Evolutionary conservation across 176 grass and related monocot genomes (phyloP), one percentile per base, ranked within the genome.

Genomic region (Carex kokanica): DNA sequence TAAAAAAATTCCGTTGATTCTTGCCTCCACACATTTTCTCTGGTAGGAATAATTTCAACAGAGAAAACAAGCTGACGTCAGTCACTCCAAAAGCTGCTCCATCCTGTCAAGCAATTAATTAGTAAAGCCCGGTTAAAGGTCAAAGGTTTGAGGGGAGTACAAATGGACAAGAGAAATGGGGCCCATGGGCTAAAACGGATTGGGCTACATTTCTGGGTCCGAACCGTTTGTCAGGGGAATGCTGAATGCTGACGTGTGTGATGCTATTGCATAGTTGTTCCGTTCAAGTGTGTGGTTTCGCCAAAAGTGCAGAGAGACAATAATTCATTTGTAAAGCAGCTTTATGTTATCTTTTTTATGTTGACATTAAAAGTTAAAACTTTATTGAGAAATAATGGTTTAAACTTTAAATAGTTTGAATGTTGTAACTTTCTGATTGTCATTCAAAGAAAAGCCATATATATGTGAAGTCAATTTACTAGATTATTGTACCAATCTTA

Each of bases 61-160:
- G 47, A 54, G 47, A 75, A 54, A 40, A 49, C 10, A 49, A 29
- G 72, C 11, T 75, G 43, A 75, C 72, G 72, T 77, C 73, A 54
- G 72, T 77, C 73, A 54, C 49, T 16, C 6, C 5, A 77, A 77
- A 77, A 77, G 73, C 73, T 77, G 47, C 21, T 53, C 23, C 13
- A 77, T 32, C 23, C 49, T 78, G 73, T 75, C 45, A 34, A 56
- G 6, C 12, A 56, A 18, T 32, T 55, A 55, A 55, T 34, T 31
- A 2, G 24, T 56, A 29, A 78, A 78, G 51, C 73, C 73, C 45
- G 5, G 21, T 53, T 31, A 27, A 11, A 53, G 23, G 45, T 54
- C 45, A 29, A 52, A 27, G 64, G 15, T 40, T 32, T 31, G 14
- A 36, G 12, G 27, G 27, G 32, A 38, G 32, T 6, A 65, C 12